Evolutionary conservation across 768 basidiomycete species (phyloP).

Genomic region (Jaapia argillacea): DNA sequence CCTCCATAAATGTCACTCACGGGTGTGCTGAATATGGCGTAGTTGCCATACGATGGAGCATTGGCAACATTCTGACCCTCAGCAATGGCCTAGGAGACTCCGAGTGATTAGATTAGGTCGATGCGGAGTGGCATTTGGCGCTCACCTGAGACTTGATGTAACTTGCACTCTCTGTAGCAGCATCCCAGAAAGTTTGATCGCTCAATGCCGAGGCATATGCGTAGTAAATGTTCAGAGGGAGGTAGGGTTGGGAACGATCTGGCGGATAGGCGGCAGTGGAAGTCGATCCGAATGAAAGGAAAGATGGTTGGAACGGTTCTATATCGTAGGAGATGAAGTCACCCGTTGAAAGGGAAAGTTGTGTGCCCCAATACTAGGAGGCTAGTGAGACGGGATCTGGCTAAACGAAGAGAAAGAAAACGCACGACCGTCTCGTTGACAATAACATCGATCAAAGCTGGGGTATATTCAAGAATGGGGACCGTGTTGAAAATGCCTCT

Average conservation of each 20-base stretch:
- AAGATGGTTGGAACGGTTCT: conserved; percentile 37
- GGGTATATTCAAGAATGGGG: conserved; percentile 25
- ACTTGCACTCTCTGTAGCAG: conserved; percentile 26
- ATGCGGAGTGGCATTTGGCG: not conserved
- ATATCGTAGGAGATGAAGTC: conserved; percentile 34
- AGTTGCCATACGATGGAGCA: conserved; percentile 48
- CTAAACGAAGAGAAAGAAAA: not conserved
- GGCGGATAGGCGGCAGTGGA: conserved; percentile 38
- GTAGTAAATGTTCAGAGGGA: conserved; percentile 34
- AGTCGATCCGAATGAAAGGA: conserved; percentile 27
- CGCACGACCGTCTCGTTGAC: conserved; percentile 32
- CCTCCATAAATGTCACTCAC: conserved; percentile 38
- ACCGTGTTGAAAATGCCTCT: conserved; percentile 30
- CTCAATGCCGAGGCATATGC: conserved; percentile 30
- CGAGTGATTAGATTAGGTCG: too few relatives aligned
- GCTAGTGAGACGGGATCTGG: not conserved
- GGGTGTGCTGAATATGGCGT: conserved; percentile 44
- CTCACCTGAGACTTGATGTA: conserved; percentile 24
- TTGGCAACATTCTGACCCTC: conserved; percentile 29
- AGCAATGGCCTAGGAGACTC: conserved; percentile 19
- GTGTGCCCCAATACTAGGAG: conserved; percentile 34
- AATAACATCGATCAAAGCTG: conserved; percentile 28
- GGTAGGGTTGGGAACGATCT: conserved; percentile 23
- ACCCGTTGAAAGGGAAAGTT: conserved; percentile 24
- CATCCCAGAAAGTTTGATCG: conserved; percentile 31